These are phyloP conservation scores for Phaffomyces opuntiae DNA, from an alignment of 805 yeast genomes.

Conservation along the genomic window DNA sequence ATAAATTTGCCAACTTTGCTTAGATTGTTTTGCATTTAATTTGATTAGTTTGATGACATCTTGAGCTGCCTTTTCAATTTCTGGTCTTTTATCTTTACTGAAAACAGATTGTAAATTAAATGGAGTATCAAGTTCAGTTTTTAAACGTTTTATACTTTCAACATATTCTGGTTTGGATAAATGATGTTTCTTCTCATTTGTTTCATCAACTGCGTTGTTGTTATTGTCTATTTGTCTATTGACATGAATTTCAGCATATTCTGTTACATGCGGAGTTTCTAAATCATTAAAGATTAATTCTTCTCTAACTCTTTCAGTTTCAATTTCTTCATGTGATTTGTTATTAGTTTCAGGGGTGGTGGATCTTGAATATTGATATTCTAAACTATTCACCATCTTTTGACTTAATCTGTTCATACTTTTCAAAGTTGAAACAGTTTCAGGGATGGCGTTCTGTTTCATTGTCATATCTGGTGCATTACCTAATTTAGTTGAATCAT, in stretches of 20 bases:
- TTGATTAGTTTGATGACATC: slow-evolving; percentile 43
- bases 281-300: slow-evolving; percentile 48
- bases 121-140: slow-evolving; percentile 11
- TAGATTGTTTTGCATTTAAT: slow-evolving; percentile 47
- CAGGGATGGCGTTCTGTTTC: slow-evolving; percentile 54
- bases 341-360: slow-evolving; percentile 25
- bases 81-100: slow-evolving; percentile 21
- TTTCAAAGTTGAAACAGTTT: slow-evolving; percentile 67
- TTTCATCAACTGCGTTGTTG: slow-evolving; percentile 5
- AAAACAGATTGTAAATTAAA: slow-evolving; percentile 26
- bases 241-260: slow-evolving; percentile 41
- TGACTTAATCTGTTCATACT: slow-evolving; percentile 87
- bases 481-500: slow-evolving; percentile 69
- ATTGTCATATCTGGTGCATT: slow-evolving; percentile 86
- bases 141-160: slow-evolving; percentile 15
- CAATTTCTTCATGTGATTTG: slow-evolving; percentile 31
- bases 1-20: slow-evolving; percentile 34
- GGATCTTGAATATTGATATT: slow-evolving; percentile 34
- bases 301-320: slow-evolving; percentile 30
- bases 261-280: slow-evolving; percentile 38
- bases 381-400: slow-evolving; percentile 60
- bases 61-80: slow-evolving; percentile 34
- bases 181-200: slow-evolving; percentile 6
- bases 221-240: slow-evolving; percentile 11
- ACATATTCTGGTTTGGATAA: slow-evolving; percentile 20